Base-by-base conservation (phyloP, 768 basidiomycete species). In the Podaxis mareebaensis region DNA sequence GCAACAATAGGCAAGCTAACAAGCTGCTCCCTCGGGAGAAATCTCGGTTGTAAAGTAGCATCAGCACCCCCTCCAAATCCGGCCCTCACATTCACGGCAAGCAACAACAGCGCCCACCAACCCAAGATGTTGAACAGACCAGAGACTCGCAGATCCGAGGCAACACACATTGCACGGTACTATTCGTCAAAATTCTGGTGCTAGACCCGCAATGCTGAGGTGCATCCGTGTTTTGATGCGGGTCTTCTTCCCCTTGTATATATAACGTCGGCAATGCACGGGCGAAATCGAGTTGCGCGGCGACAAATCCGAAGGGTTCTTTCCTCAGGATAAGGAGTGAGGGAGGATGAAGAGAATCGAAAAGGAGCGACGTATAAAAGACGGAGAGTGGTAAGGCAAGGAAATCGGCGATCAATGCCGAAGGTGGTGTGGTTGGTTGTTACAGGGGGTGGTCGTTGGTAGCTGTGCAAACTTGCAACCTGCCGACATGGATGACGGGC, bases 1-100 rank as follows among this genome's bases (percentile, higher is more conserved):
- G 20, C 24, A 20, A 57, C 48, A 42, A 63, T 49, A 22, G 61
- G 61, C 20, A 63, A 40, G 8, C 46, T 56, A 8, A 48, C 44
- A 15, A 63, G 61, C 22, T 63, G 30, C 7, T 63, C 61, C 24
- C 55, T 56, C 15, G 61, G 54, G 20, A 63, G 30, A 20, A 40
- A 57, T 17, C 61, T 53, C 40, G 61, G 61, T 15, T 6, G 46
- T 22, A 57, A 33, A 17, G 26, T 28, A 13, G 15, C 8, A 26
- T 28, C 22, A 24, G 44, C 10, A 36, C 33, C n/a, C 7, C 20
- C 24, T 12, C 15, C 30, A 22, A 13, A 20, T n/a, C 20, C 48
- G 13, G 54, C 55, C 4, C 38, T 49, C 30, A 52, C 54, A 39
- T 53, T 56, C 36, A 36, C 46, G 2, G 46, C 48, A n/a, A 48